These are phyloP conservation scores for Xylaria bambusicola DNA, from an alignment of 495 filamentous ascomycete genomes.

Conservation along the genomic window DNA sequence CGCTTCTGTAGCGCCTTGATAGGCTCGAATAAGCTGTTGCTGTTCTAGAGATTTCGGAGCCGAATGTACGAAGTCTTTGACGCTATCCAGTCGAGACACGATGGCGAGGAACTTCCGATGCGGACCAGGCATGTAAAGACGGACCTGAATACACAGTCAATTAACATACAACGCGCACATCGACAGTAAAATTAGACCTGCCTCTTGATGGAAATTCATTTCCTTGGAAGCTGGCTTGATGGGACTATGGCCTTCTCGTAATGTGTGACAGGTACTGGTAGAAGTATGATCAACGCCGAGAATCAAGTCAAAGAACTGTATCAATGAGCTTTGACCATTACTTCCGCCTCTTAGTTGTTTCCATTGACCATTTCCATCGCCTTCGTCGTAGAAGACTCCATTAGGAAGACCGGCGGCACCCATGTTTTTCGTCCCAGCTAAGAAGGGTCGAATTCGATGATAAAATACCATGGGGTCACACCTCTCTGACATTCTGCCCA, in stretches of 20 bases:
- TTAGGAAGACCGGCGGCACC: constrained; percentile 77
- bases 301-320: constrained; percentile 90
- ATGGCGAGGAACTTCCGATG: constrained; percentile 81
- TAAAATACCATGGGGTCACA: constrained; percentile 95
- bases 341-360: constrained; percentile 84
- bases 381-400: constrained; percentile 84
- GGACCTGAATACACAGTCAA: constrained; percentile 42
- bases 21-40: constrained; percentile 64
- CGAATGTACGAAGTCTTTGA: constrained; percentile 61
- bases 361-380: constrained; percentile 62
- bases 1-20: constrained; percentile 79
- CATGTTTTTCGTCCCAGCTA: constrained; percentile 97
- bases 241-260: constrained; percentile 49
- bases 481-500: constrained; percentile 84
- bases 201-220: constrained; percentile 87
- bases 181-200: background rate
- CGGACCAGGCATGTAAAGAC: constrained; percentile 85
- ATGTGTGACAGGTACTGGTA: constrained; percentile 68
- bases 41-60: constrained; percentile 43
- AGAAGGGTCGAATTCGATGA: constrained; percentile 85
- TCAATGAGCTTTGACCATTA: constrained; percentile 91
- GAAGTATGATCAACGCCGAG: constrained; percentile 84
- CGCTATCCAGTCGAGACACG: constrained; percentile 70
- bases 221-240: constrained; percentile 70
- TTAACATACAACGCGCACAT: background rate